phyloP scores from a whole-genome alignment of 768 basidiomycete genomes.

The Strobilomyces dryophilus region DNA sequence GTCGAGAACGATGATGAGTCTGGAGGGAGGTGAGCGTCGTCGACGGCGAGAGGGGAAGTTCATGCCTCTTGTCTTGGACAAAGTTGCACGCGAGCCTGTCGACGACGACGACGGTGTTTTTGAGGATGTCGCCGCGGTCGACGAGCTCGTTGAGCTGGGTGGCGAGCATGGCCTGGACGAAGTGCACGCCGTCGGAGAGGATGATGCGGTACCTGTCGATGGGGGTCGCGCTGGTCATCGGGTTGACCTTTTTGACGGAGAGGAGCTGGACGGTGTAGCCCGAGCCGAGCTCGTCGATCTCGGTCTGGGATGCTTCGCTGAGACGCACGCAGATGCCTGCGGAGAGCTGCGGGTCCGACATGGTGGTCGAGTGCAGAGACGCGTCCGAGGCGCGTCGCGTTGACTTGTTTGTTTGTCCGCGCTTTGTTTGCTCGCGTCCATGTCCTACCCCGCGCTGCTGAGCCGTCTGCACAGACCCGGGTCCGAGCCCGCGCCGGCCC shows the following conservation, averaged over 20 bases:
- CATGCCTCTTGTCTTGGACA: constrained; percentile 76
- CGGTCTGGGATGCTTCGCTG: no score
- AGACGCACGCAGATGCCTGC: no score
- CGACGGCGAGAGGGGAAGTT: background rate
- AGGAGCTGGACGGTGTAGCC: constrained; percentile 60
- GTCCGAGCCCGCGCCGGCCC: constrained; percentile 13
- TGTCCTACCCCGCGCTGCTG: constrained; percentile 25
- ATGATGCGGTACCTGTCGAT: constrained; percentile 75
- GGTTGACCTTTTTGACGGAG: constrained; percentile 72
- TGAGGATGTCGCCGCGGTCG: constrained; percentile 55
- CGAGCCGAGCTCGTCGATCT: no score
- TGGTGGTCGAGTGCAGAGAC: constrained; percentile 21
- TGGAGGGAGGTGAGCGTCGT: constrained; percentile 27
- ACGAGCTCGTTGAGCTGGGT: constrained; percentile 83
- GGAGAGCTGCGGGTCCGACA: constrained; percentile 37
- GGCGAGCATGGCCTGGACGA: constrained; percentile 91
- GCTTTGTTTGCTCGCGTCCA: constrained; percentile 10
- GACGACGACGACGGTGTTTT: constrained; percentile 65
- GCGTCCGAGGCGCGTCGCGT: constrained; percentile 10
- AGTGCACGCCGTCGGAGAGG: constrained; percentile 84
- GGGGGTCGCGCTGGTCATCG: constrained; percentile 27
- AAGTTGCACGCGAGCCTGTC: constrained; percentile 78
- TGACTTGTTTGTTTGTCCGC: background rate
- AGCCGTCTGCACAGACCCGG: constrained; percentile 25
- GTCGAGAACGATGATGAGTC: constrained; percentile 78